A percentile compares a stretch with the other conserved stretches of the same genome.
Evolutionary conservation across 225 moss, liverwort and hornwort species (phyloP).

Genomic region (Bryoerythrophyllum caledonicum): DNA sequence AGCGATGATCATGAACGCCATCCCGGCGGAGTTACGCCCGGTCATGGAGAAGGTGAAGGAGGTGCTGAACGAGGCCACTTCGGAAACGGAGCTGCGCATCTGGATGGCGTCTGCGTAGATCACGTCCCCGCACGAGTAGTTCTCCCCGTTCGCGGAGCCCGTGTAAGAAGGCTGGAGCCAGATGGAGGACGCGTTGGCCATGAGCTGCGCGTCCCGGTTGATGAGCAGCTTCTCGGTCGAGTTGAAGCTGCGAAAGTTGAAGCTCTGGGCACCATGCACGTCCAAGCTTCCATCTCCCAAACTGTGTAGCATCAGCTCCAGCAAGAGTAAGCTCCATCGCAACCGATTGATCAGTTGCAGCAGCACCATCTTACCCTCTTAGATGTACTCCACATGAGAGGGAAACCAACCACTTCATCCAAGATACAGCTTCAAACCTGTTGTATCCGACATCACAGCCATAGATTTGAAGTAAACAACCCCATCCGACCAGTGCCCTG

Average conservation of each 20-base stretch:
- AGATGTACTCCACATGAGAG: neutral
- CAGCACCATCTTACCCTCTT: neutral
- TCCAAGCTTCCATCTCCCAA: too few relatives aligned
- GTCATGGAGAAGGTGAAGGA: slow-evolving; percentile 31
- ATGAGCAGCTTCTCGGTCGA: slow-evolving; percentile 4
- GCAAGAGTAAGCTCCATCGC: neutral
- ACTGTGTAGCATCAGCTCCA: neutral
- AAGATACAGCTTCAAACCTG: too few relatives aligned
- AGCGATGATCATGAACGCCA: slow-evolving; percentile 11
- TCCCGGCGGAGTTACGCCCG: neutral
- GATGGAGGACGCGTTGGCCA: neutral
- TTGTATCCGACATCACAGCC: too few relatives aligned
- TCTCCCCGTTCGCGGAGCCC: neutral
- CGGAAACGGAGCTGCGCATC: neutral
- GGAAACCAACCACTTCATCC: neutral
- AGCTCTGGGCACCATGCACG: neutral
- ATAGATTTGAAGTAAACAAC: too few relatives aligned
- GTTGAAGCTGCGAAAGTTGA: slow-evolving; percentile 5
- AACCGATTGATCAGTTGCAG: too few relatives aligned
- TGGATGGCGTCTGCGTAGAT: slow-evolving; percentile 1
- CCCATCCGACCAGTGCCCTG: too few relatives aligned
- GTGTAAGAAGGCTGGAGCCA: neutral
- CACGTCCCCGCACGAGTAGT: neutral
- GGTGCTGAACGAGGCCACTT: slow-evolving; percentile 29
- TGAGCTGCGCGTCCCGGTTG: neutral